Percentiles rank a stretch among this genome's conserved stretches.
Evolutionary conservation across 1,284 basidiomycete genomes (phyloP).

Genomic region (Clitocybe nebularis): DNA sequence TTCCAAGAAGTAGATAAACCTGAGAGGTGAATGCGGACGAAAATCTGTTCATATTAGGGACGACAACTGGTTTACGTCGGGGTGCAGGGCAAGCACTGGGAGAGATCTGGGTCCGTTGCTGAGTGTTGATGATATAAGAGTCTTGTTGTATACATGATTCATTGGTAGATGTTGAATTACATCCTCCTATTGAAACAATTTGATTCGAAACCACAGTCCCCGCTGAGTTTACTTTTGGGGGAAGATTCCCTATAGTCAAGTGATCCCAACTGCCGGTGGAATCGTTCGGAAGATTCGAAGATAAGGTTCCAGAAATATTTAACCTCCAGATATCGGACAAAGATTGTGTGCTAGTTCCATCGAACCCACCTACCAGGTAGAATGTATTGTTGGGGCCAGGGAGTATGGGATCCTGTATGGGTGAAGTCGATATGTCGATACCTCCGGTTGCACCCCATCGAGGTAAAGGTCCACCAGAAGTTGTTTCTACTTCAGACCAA

Average conservation of each 20-base stretch:
- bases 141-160: constrained; percentile 52
- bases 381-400: constrained; percentile 62
- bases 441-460: constrained; percentile 71
- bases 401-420: constrained; percentile 38
- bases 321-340: constrained; percentile 68
- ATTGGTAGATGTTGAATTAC: constrained; percentile 38
- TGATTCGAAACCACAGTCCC: constrained; percentile 51
- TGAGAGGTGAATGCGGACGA: constrained; percentile 59
- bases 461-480: constrained; percentile 50
- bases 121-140: constrained; percentile 51
- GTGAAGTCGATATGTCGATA: constrained; percentile 48
- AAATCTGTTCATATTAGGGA: constrained; percentile 54
- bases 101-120: constrained; percentile 30
- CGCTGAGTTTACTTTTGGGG: constrained; percentile 43
- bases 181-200: constrained; percentile 60
- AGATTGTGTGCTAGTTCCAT: constrained; percentile 40
- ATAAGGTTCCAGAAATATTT: constrained; percentile 61
- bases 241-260: constrained; percentile 34
- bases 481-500: constrained; percentile 58
- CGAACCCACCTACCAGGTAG: constrained; percentile 63
- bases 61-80: constrained; percentile 54
- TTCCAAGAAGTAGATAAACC: constrained; percentile 64
- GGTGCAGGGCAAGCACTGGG: constrained; percentile 64
- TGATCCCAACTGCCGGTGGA: constrained; percentile 58
- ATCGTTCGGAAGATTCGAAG: constrained; percentile 55